phyloP scores from a whole-genome alignment of 1,139 yeast genomes.

The Kurtzmaniella quercitrusa region DNA sequence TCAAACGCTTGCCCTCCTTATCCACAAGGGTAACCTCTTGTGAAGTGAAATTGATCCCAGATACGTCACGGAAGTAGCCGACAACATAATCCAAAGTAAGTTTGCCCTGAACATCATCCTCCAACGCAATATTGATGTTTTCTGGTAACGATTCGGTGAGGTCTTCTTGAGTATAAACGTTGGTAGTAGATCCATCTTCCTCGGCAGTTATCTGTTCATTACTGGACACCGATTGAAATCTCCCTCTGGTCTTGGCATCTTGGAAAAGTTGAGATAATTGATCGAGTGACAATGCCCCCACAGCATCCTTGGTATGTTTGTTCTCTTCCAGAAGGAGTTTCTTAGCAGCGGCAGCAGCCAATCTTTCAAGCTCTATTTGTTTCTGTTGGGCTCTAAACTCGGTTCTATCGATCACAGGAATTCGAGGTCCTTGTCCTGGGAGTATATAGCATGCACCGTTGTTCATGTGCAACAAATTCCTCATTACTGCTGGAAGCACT shows the following conservation, averaged over 20 bases:
- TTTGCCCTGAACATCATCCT: not conserved
- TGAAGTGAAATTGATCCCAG: not conserved
- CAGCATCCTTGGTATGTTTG: slow-evolving; percentile 6
- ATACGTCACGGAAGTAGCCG: not conserved
- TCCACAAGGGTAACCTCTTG: not conserved
- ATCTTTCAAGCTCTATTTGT: slow-evolving; percentile 9
- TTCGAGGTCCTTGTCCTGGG: slow-evolving; percentile 49
- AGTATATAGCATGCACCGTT: slow-evolving; percentile 72
- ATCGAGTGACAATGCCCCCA: slow-evolving; percentile 31
- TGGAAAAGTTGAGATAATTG: slow-evolving; percentile 36
- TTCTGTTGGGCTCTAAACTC: slow-evolving; percentile 7
- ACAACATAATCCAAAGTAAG: not conserved
- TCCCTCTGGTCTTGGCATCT: slow-evolving; percentile 12
- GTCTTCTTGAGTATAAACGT: slow-evolving; percentile 4
- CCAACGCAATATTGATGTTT: not conserved
- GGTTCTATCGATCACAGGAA: slow-evolving; percentile 52
- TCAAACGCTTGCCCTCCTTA: not conserved
- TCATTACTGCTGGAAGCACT: slow-evolving; percentile 82
- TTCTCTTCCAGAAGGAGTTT: slow-evolving; percentile 4
- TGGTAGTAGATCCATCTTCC: slow-evolving; percentile 4
- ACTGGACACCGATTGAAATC: not conserved
- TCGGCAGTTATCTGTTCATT: not conserved
- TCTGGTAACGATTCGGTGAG: slow-evolving; percentile 5
- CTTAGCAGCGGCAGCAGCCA: slow-evolving; percentile 8
- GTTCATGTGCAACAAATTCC: slow-evolving; percentile 64